Conservation (phyloP, 106 monocot species). For the Apostasia shenzhenica region DNA sequence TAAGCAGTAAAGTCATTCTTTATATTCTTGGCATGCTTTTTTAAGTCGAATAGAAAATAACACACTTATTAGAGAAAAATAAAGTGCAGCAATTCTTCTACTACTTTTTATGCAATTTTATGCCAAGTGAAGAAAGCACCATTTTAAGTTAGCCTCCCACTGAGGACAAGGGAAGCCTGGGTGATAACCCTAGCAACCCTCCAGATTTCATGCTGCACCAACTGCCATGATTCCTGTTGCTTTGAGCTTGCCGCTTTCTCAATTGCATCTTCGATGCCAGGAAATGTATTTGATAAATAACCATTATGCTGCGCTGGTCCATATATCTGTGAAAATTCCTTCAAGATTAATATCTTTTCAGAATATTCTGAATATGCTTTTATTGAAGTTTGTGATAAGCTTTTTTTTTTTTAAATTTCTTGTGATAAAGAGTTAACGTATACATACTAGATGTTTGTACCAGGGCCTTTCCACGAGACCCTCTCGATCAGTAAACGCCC, state of each 20-base stretch:
- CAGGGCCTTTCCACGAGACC: constrained; percentile 33
- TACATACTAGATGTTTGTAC: constrained; percentile 54
- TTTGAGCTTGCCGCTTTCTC: constrained; percentile 24
- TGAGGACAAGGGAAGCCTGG: constrained; percentile 34
- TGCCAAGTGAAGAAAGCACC: no score
- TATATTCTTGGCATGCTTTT: no score
- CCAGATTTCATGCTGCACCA: constrained; percentile 46
- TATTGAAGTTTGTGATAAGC: background rate
- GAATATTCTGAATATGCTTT: background rate
- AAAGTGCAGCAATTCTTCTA: no score
- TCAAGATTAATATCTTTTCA: background rate
- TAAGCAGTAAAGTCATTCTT: no score
- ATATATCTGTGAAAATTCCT: constrained; percentile 32
- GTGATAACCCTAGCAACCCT: constrained; percentile 35
- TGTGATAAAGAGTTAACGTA: background rate
- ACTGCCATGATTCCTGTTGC: constrained; percentile 23
- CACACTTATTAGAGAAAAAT: no score
- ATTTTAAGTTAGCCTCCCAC: constrained; percentile 24
- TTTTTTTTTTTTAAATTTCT: background rate
- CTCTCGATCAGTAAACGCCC: constrained; percentile 43
- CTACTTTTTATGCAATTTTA: no score
- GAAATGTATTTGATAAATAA: constrained; percentile 44
- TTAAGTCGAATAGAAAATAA: no score
- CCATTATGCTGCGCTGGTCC: constrained; percentile 33
- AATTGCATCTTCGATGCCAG: constrained; percentile 47